A percentile compares a stretch with the other conserved stretches of the same genome.
phyloP scores from a whole-genome alignment of 225 moss, liverwort and hornwort species.

The Bryoerythrophyllum caledonicum region DNA sequence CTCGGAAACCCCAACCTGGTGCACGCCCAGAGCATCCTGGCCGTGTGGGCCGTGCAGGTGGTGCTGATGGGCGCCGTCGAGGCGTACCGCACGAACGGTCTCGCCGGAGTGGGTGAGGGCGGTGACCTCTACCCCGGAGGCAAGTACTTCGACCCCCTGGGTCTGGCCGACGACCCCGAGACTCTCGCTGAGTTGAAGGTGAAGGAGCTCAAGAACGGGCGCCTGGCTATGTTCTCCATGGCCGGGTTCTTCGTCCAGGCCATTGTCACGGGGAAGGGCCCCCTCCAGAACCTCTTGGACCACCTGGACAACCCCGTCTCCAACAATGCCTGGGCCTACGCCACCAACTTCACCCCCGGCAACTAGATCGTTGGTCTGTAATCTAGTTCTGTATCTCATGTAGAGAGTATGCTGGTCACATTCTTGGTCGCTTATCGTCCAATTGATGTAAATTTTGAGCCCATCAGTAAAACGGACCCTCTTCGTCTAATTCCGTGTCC shows the following conservation, averaged over 20 bases:
- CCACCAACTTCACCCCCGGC: conserved; percentile 55
- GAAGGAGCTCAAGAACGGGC: conserved; percentile 62
- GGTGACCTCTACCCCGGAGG: conserved; percentile 62
- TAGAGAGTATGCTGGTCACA: not conserved
- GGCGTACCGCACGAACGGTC: conserved; percentile 41
- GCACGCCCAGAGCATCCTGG: conserved; percentile 62
- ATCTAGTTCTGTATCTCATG: not conserved
- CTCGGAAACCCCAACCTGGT: conserved; percentile 56
- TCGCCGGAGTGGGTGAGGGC: conserved; percentile 42
- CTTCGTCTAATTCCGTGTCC: not conserved
- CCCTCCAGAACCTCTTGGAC: conserved; percentile 51
- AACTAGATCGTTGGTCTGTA: conserved; percentile 22
- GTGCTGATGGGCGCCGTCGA: conserved; percentile 55
- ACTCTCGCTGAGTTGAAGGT: conserved; percentile 56
- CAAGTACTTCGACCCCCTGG: conserved; percentile 64
- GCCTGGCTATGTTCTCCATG: conserved; percentile 57
- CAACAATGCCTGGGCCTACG: conserved; percentile 60
- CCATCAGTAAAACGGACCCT: conserved; percentile 34
- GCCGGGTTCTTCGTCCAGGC: conserved; percentile 68
- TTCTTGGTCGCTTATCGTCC: not conserved
- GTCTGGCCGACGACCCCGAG: conserved; percentile 60
- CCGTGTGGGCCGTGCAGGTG: conserved; percentile 63
- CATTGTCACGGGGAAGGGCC: conserved; percentile 64
- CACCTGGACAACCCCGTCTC: conserved; percentile 39
- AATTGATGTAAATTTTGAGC: conserved; percentile 35